Evolutionary conservation across 495 filamentous ascomycete species (phyloP).

Genomic region (Mytilinidion resinicola): DNA sequence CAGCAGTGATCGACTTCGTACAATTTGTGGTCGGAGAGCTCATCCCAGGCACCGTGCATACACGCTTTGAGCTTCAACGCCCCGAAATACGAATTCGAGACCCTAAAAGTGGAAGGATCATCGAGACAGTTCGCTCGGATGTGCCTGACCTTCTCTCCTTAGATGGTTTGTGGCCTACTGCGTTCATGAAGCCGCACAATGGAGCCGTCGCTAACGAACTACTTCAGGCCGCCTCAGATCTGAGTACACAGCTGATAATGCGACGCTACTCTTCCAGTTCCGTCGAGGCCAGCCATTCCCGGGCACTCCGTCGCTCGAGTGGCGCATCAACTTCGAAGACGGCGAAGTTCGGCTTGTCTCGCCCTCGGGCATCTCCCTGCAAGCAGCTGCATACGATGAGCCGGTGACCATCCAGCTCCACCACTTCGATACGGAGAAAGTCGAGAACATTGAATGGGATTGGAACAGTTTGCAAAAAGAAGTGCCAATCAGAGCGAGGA

Average conservation of each 20-base stretch:
- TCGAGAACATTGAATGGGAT: constrained; percentile 9
- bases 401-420: constrained; percentile 11
- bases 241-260: no score
- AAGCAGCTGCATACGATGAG: not conserved
- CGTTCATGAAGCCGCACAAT: no score
- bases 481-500: constrained; percentile 1
- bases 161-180: constrained; percentile 3
- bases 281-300: constrained; percentile 12
- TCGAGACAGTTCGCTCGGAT: not conserved
- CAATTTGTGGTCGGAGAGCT: constrained; percentile 7
- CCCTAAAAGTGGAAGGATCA: not conserved
- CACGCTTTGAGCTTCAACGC: constrained; percentile 10
- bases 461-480: constrained; percentile 9
- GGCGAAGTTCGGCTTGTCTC: constrained; percentile 14
- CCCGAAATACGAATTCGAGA: constrained; percentile 1
- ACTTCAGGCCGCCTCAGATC: no score
- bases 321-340: constrained; percentile 17
- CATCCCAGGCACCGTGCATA: not conserved
- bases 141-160: constrained; percentile 12
- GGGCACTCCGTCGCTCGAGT: constrained; percentile 3
- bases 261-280: constrained; percentile 8
- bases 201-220: not conserved
- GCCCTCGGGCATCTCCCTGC: not conserved
- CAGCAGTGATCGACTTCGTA: constrained; percentile 9
- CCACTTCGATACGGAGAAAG: constrained; percentile 4